Percentiles rank a stretch among this genome's conserved stretches.
Evolutionary conservation across 1,139 yeast species (phyloP).

Genomic region (Lodderomyces metapsilosis): DNA sequence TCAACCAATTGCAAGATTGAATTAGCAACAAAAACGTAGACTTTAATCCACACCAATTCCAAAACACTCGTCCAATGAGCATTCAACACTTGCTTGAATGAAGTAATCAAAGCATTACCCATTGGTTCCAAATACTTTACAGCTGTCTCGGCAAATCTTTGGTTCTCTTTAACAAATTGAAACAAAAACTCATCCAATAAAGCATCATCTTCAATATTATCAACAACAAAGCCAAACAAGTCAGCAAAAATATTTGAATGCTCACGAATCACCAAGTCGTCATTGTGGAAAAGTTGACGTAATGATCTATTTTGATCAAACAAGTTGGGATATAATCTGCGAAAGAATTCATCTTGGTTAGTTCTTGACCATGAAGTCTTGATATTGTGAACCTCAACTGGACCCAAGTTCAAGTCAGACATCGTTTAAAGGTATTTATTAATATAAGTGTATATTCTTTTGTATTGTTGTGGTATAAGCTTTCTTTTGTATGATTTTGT

Average conservation of each 20-base stretch:
- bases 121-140: conserved; percentile 41
- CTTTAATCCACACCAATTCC: conserved; percentile 42
- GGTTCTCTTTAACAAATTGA: conserved; percentile 35
- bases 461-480: not conserved
- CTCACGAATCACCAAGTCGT: conserved; percentile 22
- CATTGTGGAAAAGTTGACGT: conserved; percentile 24
- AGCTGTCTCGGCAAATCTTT: conserved; percentile 24
- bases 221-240: conserved; percentile 32
- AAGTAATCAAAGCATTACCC: conserved; percentile 41
- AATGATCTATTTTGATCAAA: conserved; percentile 30
- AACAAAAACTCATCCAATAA: conserved; percentile 35
- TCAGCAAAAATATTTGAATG: conserved; percentile 39
- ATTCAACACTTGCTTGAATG: conserved; percentile 40
- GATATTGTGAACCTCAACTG: conserved; percentile 16
- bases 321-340: conserved; percentile 35
- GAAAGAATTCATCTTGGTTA: conserved; percentile 28
- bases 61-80: conserved; percentile 30
- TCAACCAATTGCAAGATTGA: conserved; percentile 26
- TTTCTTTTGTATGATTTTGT: not conserved
- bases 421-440: conserved; percentile 4
- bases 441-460: too few species aligned
- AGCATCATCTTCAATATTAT: conserved; percentile 29
- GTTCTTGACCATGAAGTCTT: conserved; percentile 35
- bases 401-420: conserved; percentile 15
- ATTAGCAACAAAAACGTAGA: conserved; percentile 42